Conservation (phyloP, 2,329 filamentous ascomycete genomes). For the Cercospora sojina region DNA sequence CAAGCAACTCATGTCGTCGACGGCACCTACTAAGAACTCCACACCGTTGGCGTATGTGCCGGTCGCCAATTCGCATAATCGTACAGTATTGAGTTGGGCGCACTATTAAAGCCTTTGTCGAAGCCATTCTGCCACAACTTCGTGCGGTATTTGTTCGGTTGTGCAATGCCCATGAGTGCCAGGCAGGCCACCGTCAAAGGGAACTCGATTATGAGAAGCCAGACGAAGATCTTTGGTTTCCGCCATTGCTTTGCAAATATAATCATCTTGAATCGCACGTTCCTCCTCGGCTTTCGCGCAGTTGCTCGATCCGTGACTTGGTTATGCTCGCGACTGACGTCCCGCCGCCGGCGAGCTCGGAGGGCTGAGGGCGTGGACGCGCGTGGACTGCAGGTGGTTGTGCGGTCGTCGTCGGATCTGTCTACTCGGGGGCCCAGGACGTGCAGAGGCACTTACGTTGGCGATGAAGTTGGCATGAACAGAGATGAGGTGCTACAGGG, state of each 20-base stretch:
- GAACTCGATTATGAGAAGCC: conserved; percentile 66
- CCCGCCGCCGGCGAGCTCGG: background rate
- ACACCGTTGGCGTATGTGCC: conserved; percentile 64
- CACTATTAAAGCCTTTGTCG: conserved; percentile 71
- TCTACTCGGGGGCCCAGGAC: background rate
- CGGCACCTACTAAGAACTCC: conserved; percentile 67
- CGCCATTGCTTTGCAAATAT: conserved; percentile 53
- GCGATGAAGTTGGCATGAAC: background rate
- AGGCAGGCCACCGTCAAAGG: conserved; percentile 63
- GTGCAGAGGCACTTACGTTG: conserved; percentile 7
- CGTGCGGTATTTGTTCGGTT: conserved; percentile 70
- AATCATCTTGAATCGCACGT: background rate
- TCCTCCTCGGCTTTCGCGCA: background rate
- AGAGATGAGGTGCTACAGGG: background rate
- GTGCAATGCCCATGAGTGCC: conserved; percentile 69
- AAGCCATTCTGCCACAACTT: conserved; percentile 71
- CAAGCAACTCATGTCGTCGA: background rate
- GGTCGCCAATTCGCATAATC: conserved; percentile 70
- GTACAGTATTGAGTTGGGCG: conserved; percentile 67
- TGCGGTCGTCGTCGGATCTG: background rate
- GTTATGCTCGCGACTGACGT: background rate
- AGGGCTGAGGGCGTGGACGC: background rate
- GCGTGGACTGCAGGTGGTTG: background rate
- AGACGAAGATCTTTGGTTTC: conserved; percentile 52
- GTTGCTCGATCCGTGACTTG: background rate